A percentile compares a stretch with the other conserved stretches of the same genome.
Evolutionary conservation across 768 basidiomycete species (phyloP).

Genomic region (Phylloporus sp.): DNA sequence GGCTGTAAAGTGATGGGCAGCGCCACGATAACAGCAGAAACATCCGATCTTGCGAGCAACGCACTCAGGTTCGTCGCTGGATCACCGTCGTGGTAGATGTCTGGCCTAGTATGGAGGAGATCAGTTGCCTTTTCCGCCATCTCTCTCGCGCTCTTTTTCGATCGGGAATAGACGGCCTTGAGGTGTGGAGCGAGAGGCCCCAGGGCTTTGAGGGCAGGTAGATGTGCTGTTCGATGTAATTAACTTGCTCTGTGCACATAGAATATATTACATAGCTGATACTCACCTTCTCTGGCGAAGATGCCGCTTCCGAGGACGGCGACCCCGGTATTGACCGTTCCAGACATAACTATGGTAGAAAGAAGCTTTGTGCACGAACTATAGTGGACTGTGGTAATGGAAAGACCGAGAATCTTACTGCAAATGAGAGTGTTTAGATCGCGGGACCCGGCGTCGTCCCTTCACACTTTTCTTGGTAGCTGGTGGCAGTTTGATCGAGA

Average conservation of each 20-base stretch:
- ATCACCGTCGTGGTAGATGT: constrained; percentile 56
- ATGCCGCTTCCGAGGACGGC: constrained; percentile 82
- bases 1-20: constrained; percentile 79
- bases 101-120: constrained; percentile 38
- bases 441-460: too few species aligned
- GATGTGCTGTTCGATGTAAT: constrained; percentile 52
- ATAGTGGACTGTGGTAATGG: too few species aligned
- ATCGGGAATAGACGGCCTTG: constrained; percentile 80
- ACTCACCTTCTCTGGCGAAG: constrained; percentile 70
- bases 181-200: constrained; percentile 43
- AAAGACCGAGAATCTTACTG: too few species aligned
- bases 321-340: constrained; percentile 41
- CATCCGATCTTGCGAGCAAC: constrained; percentile 64
- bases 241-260: constrained; percentile 14
- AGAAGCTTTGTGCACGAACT: not conserved
- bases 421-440: too few species aligned
- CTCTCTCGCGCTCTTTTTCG: constrained; percentile 53
- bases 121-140: constrained; percentile 46
- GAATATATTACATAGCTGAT: not conserved
- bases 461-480: too few species aligned
- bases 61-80: constrained; percentile 47
- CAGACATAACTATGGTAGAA: constrained; percentile 28
- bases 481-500: not conserved
- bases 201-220: constrained; percentile 66
- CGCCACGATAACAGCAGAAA: constrained; percentile 68